These are phyloP conservation scores for Musa itinerans DNA, from an alignment of 176 grass and related monocot species.

Conservation along the genomic window DNA sequence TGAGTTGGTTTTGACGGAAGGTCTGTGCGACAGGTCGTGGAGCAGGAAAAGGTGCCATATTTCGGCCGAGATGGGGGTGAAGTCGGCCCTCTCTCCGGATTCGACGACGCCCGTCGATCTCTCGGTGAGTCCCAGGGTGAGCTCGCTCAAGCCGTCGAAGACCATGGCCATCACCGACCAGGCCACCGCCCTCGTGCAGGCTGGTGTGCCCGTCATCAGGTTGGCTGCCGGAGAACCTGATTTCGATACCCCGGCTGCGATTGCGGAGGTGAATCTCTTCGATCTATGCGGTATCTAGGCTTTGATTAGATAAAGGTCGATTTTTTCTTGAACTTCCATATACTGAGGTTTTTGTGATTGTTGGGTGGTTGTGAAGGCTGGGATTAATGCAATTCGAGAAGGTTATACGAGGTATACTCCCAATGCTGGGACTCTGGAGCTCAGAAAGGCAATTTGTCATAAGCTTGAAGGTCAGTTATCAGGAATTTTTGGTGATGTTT, in stretches of 20 bases:
- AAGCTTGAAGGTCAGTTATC: slow-evolving; percentile 50
- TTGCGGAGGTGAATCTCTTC: slow-evolving; percentile 38
- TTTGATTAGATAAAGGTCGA: neutral
- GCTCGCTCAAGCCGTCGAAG: slow-evolving; percentile 72
- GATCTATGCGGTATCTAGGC: neutral
- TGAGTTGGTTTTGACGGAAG: neutral
- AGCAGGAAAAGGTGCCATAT: slow-evolving; percentile 12
- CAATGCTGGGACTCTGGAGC: slow-evolving; percentile 71
- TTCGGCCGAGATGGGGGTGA: slow-evolving; percentile 12
- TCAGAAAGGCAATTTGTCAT: slow-evolving; percentile 83
- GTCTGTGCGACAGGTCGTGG: slow-evolving; percentile 17
- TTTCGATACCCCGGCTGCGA: slow-evolving; percentile 47
- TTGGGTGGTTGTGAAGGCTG: slow-evolving; percentile 34
- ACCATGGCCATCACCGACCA: slow-evolving; percentile 91
- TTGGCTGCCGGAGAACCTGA: slow-evolving; percentile 69
- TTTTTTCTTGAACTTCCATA: neutral
- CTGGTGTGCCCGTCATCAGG: slow-evolving; percentile 68
- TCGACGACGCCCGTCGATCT: slow-evolving; percentile 37
- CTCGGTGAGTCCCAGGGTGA: slow-evolving; percentile 70
- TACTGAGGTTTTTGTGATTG: neutral
- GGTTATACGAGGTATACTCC: slow-evolving; percentile 77
- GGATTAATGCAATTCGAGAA: slow-evolving; percentile 69
- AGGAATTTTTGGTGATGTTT: neutral
- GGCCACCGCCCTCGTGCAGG: slow-evolving; percentile 68
- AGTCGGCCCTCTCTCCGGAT: neutral